Conservation (phyloP, 2,329 filamentous ascomycete species). For the Calcarisporium arbuscula region DNA sequence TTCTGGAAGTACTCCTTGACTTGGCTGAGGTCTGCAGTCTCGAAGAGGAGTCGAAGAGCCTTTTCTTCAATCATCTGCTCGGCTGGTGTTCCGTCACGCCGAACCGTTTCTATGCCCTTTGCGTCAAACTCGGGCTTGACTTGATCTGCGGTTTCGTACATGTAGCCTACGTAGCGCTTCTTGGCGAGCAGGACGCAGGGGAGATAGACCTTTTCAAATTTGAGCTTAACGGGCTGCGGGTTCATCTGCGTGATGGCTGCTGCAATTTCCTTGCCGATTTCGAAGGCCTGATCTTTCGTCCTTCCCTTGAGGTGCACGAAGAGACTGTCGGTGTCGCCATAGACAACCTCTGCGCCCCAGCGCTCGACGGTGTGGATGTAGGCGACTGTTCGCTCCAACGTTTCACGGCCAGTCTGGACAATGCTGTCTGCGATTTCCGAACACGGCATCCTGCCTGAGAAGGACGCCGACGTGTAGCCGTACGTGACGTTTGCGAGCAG, state of each 20-base stretch:
- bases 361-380: conserved; percentile 79
- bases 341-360: conserved; percentile 96
- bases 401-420: conserved; percentile 91
- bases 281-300: conserved; percentile 81
- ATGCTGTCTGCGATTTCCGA: conserved; percentile 98
- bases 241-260: conserved; percentile 83
- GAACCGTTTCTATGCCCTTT: conserved; percentile 96
- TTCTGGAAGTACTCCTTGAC: conserved; percentile 86
- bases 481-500: conserved; percentile 98
- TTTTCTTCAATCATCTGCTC: conserved; percentile 97
- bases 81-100: conserved; percentile 87
- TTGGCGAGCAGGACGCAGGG: conserved; percentile 92
- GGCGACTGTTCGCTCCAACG: conserved; percentile 86
- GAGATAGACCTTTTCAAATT: conserved; percentile 98
- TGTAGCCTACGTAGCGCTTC: conserved; percentile 97
- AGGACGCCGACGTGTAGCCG: conserved; percentile 93
- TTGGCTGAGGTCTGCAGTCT: conserved; percentile 79
- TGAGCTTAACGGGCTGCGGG: conserved; percentile 86
- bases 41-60: conserved; percentile 80
- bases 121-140: conserved; percentile 85
- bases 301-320: conserved; percentile 87
- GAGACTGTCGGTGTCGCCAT: conserved; percentile 93
- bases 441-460: conserved; percentile 96
- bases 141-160: conserved; percentile 78
- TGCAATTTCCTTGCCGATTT: conserved; percentile 88